Percentiles rank a stretch among this genome's conserved stretches.
phyloP scores from a whole-genome alignment of 2,329 filamentous ascomycete species.

The Ceratocystis alfenasii region DNA sequence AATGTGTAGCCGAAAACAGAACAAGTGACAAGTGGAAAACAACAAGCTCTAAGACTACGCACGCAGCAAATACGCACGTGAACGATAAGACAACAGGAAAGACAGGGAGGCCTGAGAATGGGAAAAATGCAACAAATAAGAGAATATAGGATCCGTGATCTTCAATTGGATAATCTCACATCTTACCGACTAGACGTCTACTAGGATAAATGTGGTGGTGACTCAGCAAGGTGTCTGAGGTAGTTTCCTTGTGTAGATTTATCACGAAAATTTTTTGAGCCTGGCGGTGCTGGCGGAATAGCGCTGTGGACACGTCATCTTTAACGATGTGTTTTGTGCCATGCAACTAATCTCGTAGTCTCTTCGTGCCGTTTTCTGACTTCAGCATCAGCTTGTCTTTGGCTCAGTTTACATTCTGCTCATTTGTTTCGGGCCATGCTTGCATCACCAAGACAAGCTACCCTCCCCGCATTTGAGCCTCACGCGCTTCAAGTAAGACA shows the following conservation, averaged over 20 bases:
- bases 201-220: not conserved
- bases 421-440: not conserved
- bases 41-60: not conserved
- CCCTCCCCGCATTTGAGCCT: not conserved
- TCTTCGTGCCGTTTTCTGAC: not conserved
- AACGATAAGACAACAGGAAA: not conserved
- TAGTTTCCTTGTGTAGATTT: not conserved
- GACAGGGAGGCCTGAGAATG: not conserved
- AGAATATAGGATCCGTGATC: not conserved
- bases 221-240: not conserved
- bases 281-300: not conserved
- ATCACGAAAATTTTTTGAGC: not conserved
- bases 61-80: not conserved
- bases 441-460: not conserved
- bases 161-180: not conserved
- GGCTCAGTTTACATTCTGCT: not conserved
- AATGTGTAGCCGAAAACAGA: conserved; percentile 4
- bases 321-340: not conserved
- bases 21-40: not conserved
- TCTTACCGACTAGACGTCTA: not conserved
- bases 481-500: conserved; percentile 1
- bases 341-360: not conserved
- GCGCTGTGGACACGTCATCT: not conserved
- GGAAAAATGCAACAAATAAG: not conserved
- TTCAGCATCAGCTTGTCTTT: not conserved